Conservation (phyloP, 164 flowering plant genomes). For the Macadamia tetraphylla region DNA sequence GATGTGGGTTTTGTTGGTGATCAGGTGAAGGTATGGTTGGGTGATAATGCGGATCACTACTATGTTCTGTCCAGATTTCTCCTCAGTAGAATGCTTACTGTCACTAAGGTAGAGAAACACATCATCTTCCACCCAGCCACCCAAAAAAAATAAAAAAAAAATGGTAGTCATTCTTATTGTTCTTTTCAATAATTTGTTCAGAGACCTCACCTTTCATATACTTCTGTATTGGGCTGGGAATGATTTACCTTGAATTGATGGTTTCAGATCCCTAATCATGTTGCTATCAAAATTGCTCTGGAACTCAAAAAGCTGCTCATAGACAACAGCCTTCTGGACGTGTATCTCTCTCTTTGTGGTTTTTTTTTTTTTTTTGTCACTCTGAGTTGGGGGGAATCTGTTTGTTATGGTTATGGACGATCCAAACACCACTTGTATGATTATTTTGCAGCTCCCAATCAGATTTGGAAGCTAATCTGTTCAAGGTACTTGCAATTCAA, state of each 20-base stretch:
- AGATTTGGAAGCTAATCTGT: conserved; percentile 90
- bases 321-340: conserved; percentile 93
- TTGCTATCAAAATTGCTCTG: conserved; percentile 88
- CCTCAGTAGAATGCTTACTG: conserved; percentile 94
- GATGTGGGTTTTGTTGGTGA: background rate
- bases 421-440: background rate
- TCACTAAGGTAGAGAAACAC: conserved; percentile 59
- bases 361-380: conserved; percentile 1
- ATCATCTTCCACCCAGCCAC: too few species aligned
- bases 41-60: conserved; percentile 95
- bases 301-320: conserved; percentile 93
- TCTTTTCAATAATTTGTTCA: background rate
- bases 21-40: conserved; percentile 96
- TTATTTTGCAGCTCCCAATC: conserved; percentile 71
- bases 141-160: too few species aligned
- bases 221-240: too few species aligned
- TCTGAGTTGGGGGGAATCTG: background rate
- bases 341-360: conserved; percentile 43
- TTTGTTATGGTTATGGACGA: background rate
- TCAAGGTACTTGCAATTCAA: conserved; percentile 53
- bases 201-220: too few species aligned
- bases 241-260: background rate
- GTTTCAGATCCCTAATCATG: conserved; percentile 94
- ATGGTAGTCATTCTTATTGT: too few species aligned
- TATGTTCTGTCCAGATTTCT: conserved; percentile 91